These are phyloP conservation scores for Botrytis galanthina DNA, from an alignment of 2,329 filamentous ascomycete species.

Conservation along the genomic window DNA sequence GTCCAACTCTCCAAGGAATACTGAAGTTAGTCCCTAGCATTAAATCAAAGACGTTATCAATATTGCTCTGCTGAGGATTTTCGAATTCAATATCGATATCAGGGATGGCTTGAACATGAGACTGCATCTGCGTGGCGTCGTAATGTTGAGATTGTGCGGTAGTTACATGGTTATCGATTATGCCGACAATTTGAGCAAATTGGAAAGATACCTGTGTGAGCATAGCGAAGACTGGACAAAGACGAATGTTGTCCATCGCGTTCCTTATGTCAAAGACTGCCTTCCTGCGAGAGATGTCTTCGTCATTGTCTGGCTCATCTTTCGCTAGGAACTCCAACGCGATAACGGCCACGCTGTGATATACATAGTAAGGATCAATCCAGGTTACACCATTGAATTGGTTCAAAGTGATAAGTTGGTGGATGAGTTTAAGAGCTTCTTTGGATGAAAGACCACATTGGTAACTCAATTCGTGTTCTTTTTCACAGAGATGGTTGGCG, in stretches of 20 bases:
- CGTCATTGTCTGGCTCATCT: constrained; percentile 32
- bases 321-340: constrained; percentile 36
- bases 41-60: constrained; percentile 7
- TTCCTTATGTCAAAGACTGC: constrained; percentile 34
- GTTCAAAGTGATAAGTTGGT: constrained; percentile 29
- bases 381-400: constrained; percentile 36
- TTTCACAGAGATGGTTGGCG: constrained; percentile 31
- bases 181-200: constrained; percentile 37
- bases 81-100: constrained; percentile 12
- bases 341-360: constrained; percentile 35
- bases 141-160: neutral
- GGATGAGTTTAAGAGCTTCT: constrained; percentile 28
- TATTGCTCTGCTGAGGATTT: neutral
- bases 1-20: constrained; percentile 2
- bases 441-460: constrained; percentile 32
- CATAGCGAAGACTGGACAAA: constrained; percentile 35
- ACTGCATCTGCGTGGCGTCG: neutral
- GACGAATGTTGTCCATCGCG: constrained; percentile 30
- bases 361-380: constrained; percentile 37
- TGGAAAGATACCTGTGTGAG: constrained; percentile 35
- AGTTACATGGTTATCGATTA: constrained; percentile 29
- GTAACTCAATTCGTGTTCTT: constrained; percentile 32
- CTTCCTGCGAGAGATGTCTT: constrained; percentile 32
- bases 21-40: neutral
- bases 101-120: neutral